phyloP scores from a whole-genome alignment of 2,329 filamentous ascomycete species.

The Lecanicillium sp. region DNA sequence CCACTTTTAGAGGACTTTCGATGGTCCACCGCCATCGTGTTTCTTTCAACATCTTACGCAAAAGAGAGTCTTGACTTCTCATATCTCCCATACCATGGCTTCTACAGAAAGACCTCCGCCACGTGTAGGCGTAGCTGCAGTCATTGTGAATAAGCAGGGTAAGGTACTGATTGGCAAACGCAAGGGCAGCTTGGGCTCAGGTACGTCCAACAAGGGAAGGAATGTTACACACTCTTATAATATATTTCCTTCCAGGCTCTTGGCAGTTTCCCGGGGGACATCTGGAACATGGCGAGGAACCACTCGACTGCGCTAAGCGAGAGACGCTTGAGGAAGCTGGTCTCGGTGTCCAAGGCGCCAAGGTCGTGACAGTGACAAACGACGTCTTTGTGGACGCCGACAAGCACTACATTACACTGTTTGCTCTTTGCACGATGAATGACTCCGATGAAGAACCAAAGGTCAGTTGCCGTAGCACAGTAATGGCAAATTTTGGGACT shows the following conservation, averaged over 20 bases:
- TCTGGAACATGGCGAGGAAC: constrained; percentile 61
- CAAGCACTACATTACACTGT: constrained; percentile 72
- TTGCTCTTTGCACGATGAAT: constrained; percentile 49
- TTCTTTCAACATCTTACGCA: too few species aligned
- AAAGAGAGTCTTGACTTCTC: too few species aligned
- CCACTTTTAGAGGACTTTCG: too few species aligned
- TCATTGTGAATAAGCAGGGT: constrained; percentile 39
- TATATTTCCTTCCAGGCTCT: constrained; percentile 37
- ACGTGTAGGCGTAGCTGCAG: constrained; percentile 42
- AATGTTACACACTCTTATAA: not conserved
- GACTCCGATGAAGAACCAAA: constrained; percentile 43
- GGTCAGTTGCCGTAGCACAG: constrained; percentile 35
- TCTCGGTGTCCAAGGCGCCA: constrained; percentile 45
- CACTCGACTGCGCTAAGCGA: constrained; percentile 56
- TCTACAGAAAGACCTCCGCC: not conserved
- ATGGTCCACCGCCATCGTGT: too few species aligned
- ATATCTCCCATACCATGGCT: too few species aligned
- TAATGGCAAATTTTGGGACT: not conserved
- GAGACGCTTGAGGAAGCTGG: constrained; percentile 69
- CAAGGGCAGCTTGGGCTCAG: constrained; percentile 42
- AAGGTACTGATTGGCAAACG: constrained; percentile 43
- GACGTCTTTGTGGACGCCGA: constrained; percentile 52
- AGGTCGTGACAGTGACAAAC: constrained; percentile 58
- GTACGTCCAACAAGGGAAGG: constrained; percentile 26
- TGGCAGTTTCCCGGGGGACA: constrained; percentile 70